A percentile compares a stretch with the other conserved stretches of the same genome.
Conservation (phyloP, 2,329 filamentous ascomycete species). For the Pleoardoris graminearum region DNA sequence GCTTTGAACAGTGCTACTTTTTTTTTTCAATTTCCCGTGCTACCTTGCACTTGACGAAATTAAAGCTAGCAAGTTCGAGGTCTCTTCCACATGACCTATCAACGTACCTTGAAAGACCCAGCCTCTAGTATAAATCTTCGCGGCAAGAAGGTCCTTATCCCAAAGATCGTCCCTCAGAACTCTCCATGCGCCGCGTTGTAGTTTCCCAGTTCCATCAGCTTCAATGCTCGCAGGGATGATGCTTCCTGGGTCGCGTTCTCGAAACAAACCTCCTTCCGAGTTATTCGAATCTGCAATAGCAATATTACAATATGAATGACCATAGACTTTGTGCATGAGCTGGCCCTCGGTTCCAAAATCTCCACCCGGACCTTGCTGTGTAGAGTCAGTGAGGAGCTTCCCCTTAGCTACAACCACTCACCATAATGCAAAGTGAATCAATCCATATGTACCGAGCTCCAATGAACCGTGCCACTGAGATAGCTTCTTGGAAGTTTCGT, state of each 20-base stretch:
- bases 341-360: conserved; percentile 22
- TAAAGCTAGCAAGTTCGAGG: too few relatives aligned
- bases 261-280: conserved; percentile 23
- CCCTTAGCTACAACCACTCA: neutral
- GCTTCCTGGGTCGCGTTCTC: conserved; percentile 11
- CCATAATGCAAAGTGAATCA: conserved; percentile 22
- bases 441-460: conserved; percentile 30
- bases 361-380: conserved; percentile 13
- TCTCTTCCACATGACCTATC: too few relatives aligned
- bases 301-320: conserved; percentile 31
- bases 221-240: conserved; percentile 1
- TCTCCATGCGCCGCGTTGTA: conserved; percentile 12
- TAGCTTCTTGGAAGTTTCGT: conserved; percentile 26
- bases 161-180: conserved; percentile 20
- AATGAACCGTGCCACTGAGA: conserved; percentile 23
- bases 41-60: too few relatives aligned
- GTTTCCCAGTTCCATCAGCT: conserved; percentile 1
- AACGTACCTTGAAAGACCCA: conserved; percentile 26
- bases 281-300: conserved; percentile 25
- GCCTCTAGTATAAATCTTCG: conserved; percentile 16
- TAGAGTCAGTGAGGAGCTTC: neutral
- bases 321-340: conserved; percentile 32
- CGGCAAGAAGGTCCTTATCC: conserved; percentile 13
- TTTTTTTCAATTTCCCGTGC: too few relatives aligned
- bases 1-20: too few relatives aligned